Percentiles rank a stretch among this genome's conserved stretches.
These are phyloP conservation scores for Colletotrichum chlorophyti DNA, from an alignment of 2,329 filamentous ascomycete genomes.

Conservation along the genomic window DNA sequence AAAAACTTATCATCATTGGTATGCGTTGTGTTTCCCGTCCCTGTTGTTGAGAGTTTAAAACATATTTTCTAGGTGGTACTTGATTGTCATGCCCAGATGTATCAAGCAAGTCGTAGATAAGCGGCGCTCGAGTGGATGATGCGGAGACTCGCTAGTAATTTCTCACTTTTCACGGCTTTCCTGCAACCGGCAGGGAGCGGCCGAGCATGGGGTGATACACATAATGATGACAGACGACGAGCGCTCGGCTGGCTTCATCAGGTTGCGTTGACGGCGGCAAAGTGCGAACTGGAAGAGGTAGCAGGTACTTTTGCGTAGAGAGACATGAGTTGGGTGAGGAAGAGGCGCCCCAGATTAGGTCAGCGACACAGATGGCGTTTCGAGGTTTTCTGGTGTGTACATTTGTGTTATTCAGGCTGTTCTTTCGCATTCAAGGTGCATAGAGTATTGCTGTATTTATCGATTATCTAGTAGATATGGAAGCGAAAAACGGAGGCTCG, in stretches of 20 bases:
- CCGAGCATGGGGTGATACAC: conserved; percentile 9
- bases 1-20: too few relatives aligned
- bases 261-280: conserved; percentile 5
- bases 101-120: background rate
- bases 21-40: too few relatives aligned
- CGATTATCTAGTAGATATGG: too few relatives aligned
- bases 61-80: too few relatives aligned
- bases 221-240: background rate
- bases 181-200: background rate
- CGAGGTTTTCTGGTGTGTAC: background rate
- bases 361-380: conserved; percentile 2
- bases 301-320: too few relatives aligned
- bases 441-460: background rate
- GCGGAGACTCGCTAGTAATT: background rate
- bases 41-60: too few relatives aligned
- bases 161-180: too few relatives aligned
- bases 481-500: too few relatives aligned
- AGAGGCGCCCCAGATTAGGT: conserved; percentile 8
- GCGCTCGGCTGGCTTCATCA: conserved; percentile 2
- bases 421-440: too few relatives aligned
- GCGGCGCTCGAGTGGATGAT: conserved; percentile 5
- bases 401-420: too few relatives aligned
- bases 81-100: too few relatives aligned
- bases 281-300: background rate
- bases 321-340: too few relatives aligned